Evolutionary conservation across 129 eudicot species (phyloP).

Genomic region (Calendula officinalis): DNA sequence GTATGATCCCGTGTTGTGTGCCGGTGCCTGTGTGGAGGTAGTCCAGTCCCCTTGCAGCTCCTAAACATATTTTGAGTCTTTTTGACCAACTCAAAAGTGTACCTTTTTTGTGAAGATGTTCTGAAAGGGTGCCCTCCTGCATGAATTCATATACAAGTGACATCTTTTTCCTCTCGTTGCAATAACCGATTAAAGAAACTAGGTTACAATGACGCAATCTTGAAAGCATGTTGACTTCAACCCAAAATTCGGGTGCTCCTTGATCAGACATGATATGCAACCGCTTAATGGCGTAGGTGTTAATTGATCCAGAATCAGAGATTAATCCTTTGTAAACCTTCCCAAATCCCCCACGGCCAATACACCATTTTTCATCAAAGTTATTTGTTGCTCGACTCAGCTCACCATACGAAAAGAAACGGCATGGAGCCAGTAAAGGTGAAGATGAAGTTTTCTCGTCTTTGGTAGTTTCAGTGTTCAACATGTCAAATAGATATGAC

Average conservation of each 20-base stretch:
- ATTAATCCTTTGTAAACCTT: background rate
- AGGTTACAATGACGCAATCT: background rate
- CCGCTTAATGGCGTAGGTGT: background rate
- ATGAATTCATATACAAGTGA: slow-evolving; percentile 13
- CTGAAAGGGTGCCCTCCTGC: background rate
- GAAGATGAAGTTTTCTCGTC: background rate
- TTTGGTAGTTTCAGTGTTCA: background rate
- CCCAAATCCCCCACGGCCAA: background rate
- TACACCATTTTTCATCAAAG: slow-evolving; percentile 5
- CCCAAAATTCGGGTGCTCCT: background rate
- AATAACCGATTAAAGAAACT: background rate
- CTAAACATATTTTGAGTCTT: slow-evolving; percentile 16
- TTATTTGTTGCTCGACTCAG: background rate
- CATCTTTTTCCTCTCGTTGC: slow-evolving; percentile 11
- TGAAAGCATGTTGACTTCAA: slow-evolving; percentile 3
- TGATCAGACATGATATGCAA: background rate
- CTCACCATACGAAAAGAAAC: background rate
- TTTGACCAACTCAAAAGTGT: slow-evolving; percentile 2
- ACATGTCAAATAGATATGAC: background rate
- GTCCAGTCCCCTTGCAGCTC: slow-evolving; percentile 20
- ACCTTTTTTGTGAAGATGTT: slow-evolving; percentile 9
- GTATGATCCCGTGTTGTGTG: slow-evolving; percentile 1
- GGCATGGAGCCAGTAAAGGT: background rate
- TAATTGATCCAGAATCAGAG: background rate
- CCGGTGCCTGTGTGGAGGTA: slow-evolving; percentile 9